phyloP scores from a whole-genome alignment of 768 basidiomycete genomes.

The Pleurotus djamor region DNA sequence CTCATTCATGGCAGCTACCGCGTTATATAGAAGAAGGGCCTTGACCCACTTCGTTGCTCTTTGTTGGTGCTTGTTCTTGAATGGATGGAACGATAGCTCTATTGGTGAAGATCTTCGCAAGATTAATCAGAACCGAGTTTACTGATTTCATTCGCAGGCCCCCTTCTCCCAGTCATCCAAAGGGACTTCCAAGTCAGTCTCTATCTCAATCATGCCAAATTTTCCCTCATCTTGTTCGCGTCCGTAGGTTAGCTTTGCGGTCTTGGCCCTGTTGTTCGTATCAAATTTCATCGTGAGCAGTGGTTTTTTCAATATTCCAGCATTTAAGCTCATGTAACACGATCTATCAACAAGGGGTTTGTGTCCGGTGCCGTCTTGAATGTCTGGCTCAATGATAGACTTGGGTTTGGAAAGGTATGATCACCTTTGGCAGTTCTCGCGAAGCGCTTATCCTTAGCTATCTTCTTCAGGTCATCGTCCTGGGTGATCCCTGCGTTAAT shows the following conservation, averaged over 20 bases:
- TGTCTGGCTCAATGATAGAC: conserved; percentile 38
- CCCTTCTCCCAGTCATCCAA: not conserved
- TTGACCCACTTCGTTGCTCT: too few relatives aligned
- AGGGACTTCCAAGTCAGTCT: conserved; percentile 18
- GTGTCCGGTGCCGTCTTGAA: conserved; percentile 45
- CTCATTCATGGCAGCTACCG: too few relatives aligned
- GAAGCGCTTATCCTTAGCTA: not conserved
- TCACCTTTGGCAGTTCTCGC: not conserved
- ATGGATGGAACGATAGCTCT: too few relatives aligned
- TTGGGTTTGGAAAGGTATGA: conserved; percentile 46
- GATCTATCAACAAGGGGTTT: conserved; percentile 18
- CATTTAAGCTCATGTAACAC: too few relatives aligned
- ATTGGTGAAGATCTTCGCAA: too few relatives aligned
- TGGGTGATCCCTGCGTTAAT: conserved; percentile 11
- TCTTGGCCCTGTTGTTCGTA: conserved; percentile 53
- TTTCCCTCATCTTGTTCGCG: not conserved
- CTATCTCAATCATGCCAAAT: not conserved
- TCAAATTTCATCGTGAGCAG: conserved; percentile 23
- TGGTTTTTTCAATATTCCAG: not conserved
- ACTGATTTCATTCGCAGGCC: too few relatives aligned
- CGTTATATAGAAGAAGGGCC: too few relatives aligned
- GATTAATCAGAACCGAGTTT: too few relatives aligned
- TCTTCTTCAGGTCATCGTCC: conserved; percentile 14
- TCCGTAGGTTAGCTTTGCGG: conserved; percentile 41
- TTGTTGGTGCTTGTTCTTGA: too few relatives aligned